Conservation (phyloP, 768 basidiomycete genomes). For the Rhodotorula diobovata region DNA sequence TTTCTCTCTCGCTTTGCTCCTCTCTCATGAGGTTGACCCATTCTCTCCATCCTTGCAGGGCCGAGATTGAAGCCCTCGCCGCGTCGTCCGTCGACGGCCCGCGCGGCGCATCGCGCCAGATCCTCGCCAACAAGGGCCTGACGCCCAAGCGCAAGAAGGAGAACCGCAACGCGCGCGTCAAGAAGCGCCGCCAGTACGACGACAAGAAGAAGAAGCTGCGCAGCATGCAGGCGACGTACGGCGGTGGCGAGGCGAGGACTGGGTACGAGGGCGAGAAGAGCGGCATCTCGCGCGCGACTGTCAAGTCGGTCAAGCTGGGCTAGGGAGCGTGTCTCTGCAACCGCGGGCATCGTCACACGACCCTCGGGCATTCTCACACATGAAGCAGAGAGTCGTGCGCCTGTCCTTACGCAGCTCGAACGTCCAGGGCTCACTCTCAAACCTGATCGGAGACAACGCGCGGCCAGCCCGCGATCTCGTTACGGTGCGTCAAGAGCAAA, state of each 20-base stretch:
- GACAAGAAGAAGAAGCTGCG: slow-evolving; percentile 88
- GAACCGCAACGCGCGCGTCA: slow-evolving; percentile 93
- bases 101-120: slow-evolving; percentile 80
- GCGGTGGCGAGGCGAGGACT: slow-evolving; percentile 67
- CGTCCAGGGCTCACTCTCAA: no score
- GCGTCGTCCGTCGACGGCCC: slow-evolving; percentile 59
- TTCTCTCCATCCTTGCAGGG: slow-evolving; percentile 8
- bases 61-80: slow-evolving; percentile 19
- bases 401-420: no score
- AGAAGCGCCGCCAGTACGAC: slow-evolving; percentile 87
- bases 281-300: slow-evolving; percentile 51
- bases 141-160: slow-evolving; percentile 83
- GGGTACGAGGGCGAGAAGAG: slow-evolving; percentile 85
- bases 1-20: background rate
- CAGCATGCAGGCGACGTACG: slow-evolving; percentile 88
- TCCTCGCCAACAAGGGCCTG: slow-evolving; percentile 88
- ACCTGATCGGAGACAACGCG: no score
- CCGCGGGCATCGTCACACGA: no score
- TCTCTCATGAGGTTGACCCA: background rate
- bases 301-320: slow-evolving; percentile 25
- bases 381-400: no score
- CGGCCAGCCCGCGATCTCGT: no score
- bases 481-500: no score
- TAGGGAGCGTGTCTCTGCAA: background rate
- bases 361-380: no score